phyloP scores from a whole-genome alignment of 1,139 yeast species.

The Trichomonascaceae sp. region DNA sequence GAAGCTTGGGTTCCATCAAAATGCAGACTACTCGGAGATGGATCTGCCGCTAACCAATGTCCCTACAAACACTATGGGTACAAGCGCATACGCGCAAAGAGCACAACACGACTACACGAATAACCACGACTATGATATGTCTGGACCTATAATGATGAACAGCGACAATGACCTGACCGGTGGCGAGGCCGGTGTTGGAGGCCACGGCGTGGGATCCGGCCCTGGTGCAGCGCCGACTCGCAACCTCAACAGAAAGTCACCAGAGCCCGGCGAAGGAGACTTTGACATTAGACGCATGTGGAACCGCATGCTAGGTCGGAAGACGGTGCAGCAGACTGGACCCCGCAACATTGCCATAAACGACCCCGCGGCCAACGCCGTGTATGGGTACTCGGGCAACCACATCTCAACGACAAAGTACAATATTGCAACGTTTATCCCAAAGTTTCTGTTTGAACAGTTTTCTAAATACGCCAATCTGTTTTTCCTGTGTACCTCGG shows the following conservation, averaged over 20 bases:
- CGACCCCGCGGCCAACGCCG: conserved; percentile 39
- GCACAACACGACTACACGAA: too few species aligned
- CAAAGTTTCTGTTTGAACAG: conserved; percentile 91
- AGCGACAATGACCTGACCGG: conserved; percentile 2
- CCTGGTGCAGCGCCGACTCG: too few species aligned
- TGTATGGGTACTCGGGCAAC: conserved; percentile 53
- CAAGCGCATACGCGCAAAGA: too few species aligned
- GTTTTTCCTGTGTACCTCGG: conserved; percentile 84
- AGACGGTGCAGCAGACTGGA: conserved; percentile 25
- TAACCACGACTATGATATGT: too few species aligned
- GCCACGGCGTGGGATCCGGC: conserved; percentile 9
- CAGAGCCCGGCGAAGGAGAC: conserved; percentile 14
- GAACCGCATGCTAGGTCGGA: conserved; percentile 31
- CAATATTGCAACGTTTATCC: conserved; percentile 83
- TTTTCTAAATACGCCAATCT: conserved; percentile 94
- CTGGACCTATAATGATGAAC: conserved; percentile 1
- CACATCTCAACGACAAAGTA: conserved; percentile 96
- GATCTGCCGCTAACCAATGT: conserved; percentile 22
- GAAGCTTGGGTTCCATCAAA: conserved; percentile 16
- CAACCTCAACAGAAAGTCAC: neutral
- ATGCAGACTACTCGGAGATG: conserved; percentile 22
- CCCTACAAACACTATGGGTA: conserved; percentile 10
- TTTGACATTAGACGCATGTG: conserved; percentile 50
- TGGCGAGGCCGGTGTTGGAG: conserved; percentile 6
- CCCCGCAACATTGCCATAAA: conserved; percentile 67